Evolutionary conservation across 768 basidiomycete genomes (phyloP), one percentile per base, ranked within the genome.

Genomic region (Inosperma sp.): DNA sequence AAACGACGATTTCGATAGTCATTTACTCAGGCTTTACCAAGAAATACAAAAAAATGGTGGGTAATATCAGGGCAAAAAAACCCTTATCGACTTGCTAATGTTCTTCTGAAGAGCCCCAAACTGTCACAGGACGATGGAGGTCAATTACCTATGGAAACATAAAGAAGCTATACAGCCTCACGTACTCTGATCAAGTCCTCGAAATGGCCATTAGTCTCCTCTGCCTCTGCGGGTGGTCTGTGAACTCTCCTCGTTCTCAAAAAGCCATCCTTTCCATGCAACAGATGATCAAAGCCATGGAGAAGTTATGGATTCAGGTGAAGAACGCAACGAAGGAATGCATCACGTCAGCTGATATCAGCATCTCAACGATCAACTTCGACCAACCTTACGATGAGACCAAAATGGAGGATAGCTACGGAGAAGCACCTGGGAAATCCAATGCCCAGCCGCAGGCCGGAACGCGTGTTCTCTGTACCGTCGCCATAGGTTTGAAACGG

Each of bases 41-140:
- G 51, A 43, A 23, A 59, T 61, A 26, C 42, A 47, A 42, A 25
- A 43, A 30, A 37, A 25, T n/a, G 59, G 59, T 58, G 22, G 22
- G 52, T 35, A 17, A 1, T 22, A 16, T 5, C 19, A 1, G 6
- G 35, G 14, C 8, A n/a, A n/a, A n/a, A n/a, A n/a, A 33, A 1
- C 12, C 37, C 34, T 33, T 33, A 40, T 12, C 29, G 14, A 16
- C 49, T 34, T n/a, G 34, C 48, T 43, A 51, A 29, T 27, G 21
- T 33, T 26, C 8, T 6, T 37, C 5, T 14, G 8, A 44, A 76
- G 77, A 79, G 55, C 59, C 65, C 4, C 77, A 77, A 55, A 67
- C 72, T 0, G 68, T 75, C 25, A 66, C 77, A 14, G 80, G 77
- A 36, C 68, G 74, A 30, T 81, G 79, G 79, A 71, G 78, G 49